Evolutionary conservation across 2,329 filamentous ascomycete genomes (phyloP).

Genomic region (Colletotrichum tabaci): DNA sequence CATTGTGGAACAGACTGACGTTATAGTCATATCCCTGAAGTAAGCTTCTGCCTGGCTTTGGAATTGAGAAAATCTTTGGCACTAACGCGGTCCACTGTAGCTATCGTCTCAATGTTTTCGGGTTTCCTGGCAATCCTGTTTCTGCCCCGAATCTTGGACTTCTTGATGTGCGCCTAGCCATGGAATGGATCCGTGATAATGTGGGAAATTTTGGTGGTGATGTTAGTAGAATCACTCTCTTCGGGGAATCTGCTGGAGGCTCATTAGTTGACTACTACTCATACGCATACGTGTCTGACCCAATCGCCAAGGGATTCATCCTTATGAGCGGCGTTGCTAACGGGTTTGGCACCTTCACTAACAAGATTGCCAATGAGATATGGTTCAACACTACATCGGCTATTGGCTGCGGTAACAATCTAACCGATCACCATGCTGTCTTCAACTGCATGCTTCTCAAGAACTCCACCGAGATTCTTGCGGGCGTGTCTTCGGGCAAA

Average conservation of each 20-base stretch:
- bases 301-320: constrained; percentile 63
- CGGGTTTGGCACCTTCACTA: constrained; percentile 46
- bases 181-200: constrained; percentile 44
- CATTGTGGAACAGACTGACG: constrained; percentile 59
- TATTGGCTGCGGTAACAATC: constrained; percentile 48
- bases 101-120: constrained; percentile 61
- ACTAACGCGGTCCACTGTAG: neutral
- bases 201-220: constrained; percentile 43
- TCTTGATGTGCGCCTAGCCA: constrained; percentile 41
- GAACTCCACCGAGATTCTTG: constrained; percentile 2
- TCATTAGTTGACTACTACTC: constrained; percentile 61
- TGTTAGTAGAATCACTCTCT: constrained; percentile 45
- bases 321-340: constrained; percentile 54
- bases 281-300: constrained; percentile 64
- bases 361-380: constrained; percentile 26
- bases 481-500: constrained; percentile 8
- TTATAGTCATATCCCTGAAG: constrained; percentile 63
- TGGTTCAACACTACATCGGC: constrained; percentile 43
- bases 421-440: constrained; percentile 42
- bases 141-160: constrained; percentile 39
- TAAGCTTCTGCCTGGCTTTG: neutral
- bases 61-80: neutral
- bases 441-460: constrained; percentile 39
- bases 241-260: constrained; percentile 47
- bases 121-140: constrained; percentile 52